These are phyloP conservation scores for Aulographum hederae DNA, from an alignment of 2,329 filamentous ascomycete species.

Conservation along the genomic window DNA sequence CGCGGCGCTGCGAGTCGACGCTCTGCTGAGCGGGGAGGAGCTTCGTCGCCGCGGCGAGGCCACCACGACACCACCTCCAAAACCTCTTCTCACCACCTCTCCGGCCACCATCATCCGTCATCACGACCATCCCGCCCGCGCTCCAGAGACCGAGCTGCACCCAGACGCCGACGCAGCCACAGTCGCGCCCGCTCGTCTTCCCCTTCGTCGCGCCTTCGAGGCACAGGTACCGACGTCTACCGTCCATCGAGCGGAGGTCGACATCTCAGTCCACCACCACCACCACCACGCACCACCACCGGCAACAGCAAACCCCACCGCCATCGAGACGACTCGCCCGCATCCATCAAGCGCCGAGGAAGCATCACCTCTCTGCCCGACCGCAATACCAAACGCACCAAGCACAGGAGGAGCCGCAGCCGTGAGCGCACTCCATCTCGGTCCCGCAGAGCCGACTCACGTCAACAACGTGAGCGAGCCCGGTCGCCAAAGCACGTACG, in stretches of 20 bases:
- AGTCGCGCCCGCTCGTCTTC: conserved; percentile 10
- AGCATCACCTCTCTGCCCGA: conserved; percentile 17
- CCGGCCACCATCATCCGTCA: background rate
- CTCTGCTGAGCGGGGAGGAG: no score
- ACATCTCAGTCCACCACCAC: conserved; percentile 1
- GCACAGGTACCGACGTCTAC: conserved; percentile 13
- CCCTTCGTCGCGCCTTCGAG: conserved; percentile 6
- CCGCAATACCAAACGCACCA: conserved; percentile 15
- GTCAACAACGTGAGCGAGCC: conserved; percentile 10
- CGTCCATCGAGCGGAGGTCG: conserved; percentile 9
- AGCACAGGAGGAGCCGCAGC: conserved; percentile 17
- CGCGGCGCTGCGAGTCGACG: no score
- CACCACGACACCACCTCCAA: conserved; percentile 8
- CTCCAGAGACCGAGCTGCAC: conserved; percentile 6
- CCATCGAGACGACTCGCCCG: conserved; percentile 15
- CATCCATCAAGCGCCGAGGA: conserved; percentile 19
- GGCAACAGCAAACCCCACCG: conserved; percentile 10
- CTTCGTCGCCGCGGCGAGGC: no score
- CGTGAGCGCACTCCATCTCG: conserved; percentile 15
- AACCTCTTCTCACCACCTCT: conserved; percentile 9
- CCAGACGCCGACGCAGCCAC: conserved; percentile 14
- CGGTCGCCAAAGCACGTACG: background rate
- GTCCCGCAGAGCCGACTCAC: conserved; percentile 13
- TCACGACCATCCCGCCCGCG: background rate
- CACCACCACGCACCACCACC: conserved; percentile 14